A percentile compares a stretch with the other conserved stretches of the same genome.
Evolutionary conservation across 2,329 filamentous ascomycete species (phyloP).

Genomic region (Fusarium xylarioides): DNA sequence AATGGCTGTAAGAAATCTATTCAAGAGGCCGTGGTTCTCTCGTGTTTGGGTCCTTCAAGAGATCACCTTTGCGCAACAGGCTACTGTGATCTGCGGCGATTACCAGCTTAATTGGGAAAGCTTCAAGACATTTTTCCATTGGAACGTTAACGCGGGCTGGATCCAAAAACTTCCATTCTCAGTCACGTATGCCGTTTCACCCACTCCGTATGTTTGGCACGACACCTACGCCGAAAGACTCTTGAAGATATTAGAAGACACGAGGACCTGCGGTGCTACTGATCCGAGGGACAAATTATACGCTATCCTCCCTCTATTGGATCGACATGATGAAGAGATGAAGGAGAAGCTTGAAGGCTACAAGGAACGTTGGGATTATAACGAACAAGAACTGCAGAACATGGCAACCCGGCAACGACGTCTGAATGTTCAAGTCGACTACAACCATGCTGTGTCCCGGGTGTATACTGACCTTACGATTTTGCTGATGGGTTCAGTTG

Average conservation of each 20-base stretch:
- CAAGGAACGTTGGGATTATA: neutral
- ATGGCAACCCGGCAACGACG: neutral
- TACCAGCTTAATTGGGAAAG: neutral
- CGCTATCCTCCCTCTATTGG: neutral
- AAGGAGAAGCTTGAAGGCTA: neutral
- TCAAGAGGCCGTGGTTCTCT: neutral
- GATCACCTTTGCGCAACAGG: neutral
- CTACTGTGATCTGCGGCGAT: neutral
- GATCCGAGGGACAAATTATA: neutral
- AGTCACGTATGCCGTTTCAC: neutral
- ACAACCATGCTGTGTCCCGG: neutral
- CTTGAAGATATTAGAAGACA: neutral
- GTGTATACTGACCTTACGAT: neutral
- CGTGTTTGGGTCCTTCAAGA: neutral
- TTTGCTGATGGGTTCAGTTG: neutral
- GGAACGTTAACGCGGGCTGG: neutral
- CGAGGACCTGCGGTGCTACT: neutral
- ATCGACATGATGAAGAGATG: neutral
- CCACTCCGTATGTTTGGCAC: neutral
- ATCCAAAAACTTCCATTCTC: neutral
- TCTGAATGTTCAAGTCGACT: neutral
- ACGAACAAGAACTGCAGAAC: neutral
- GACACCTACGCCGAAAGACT: neutral
- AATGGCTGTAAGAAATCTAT: neutral
- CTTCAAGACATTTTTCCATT: neutral